Conservation (phyloP, 31 red algal genomes). For the Odonthalia washingtoniensis region DNA sequence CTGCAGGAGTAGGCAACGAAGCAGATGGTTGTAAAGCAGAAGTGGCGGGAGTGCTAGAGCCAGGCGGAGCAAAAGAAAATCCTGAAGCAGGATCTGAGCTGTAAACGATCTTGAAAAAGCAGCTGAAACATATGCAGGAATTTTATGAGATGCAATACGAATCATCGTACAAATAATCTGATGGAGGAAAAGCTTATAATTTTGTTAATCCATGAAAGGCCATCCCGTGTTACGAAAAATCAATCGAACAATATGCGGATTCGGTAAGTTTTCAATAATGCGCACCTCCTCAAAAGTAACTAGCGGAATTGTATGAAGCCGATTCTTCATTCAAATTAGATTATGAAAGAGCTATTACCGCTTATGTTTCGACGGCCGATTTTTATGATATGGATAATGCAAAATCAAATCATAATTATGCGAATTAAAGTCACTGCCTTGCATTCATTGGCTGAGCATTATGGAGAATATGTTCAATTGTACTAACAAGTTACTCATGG, state of each 20-base stretch:
- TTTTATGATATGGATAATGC: no score
- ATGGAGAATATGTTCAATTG: conserved; percentile 69
- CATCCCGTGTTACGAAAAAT: conserved; percentile 68
- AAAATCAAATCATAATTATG: no score
- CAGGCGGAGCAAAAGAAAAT: no score
- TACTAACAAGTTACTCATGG: conserved; percentile 83
- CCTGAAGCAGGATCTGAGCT: no score
- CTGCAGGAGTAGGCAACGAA: no score
- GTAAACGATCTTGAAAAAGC: conserved; percentile 31
- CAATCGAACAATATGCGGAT: conserved; percentile 79
- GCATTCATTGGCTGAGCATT: conserved; percentile 67
- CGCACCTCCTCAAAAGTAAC: conserved; percentile 82
- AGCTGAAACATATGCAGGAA: no score
- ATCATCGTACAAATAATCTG: conserved; percentile 83
- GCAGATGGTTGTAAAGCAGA: no score
- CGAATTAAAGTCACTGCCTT: no score
- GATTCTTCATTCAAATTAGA: conserved; percentile 5
- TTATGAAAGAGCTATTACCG: no score
- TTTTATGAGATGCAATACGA: conserved; percentile 78
- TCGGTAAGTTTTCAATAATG: conserved; percentile 81
- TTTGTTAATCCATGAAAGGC: conserved; percentile 62
- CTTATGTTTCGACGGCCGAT: no score
- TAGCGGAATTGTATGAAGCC: conserved; percentile 89
- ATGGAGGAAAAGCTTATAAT: conserved; percentile 92
- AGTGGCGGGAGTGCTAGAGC: no score